phyloP scores from a whole-genome alignment of 306 rosid genomes.

The Cicer judaicum region DNA sequence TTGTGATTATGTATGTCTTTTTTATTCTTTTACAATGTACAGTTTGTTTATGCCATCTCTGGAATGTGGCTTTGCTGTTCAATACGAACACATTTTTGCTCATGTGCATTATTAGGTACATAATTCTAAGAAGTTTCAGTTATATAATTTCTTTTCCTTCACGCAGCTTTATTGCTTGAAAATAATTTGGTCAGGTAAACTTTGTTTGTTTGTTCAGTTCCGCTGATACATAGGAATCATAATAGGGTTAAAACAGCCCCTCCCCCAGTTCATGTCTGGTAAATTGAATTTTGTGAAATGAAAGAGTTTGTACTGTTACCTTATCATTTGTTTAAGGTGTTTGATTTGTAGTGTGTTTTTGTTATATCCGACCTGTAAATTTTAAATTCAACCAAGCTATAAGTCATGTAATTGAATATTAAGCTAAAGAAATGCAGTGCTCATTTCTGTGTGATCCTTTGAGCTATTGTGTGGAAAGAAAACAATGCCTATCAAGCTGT shows the following conservation, averaged over 20 bases:
- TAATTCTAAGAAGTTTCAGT: slow-evolving; percentile 19
- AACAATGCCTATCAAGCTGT: too few species aligned
- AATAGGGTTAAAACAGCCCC: slow-evolving; percentile 7
- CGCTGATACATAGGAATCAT: slow-evolving; percentile 21
- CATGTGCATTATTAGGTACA: slow-evolving; percentile 2
- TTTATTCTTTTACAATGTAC: slow-evolving; percentile 30
- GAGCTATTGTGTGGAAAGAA: too few species aligned
- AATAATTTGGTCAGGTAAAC: slow-evolving; percentile 2
- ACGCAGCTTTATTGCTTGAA: slow-evolving; percentile 12
- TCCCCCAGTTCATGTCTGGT: not conserved
- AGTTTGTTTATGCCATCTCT: slow-evolving; percentile 1
- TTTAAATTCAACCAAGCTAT: not conserved
- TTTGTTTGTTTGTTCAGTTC: slow-evolving; percentile 2
- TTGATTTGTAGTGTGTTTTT: slow-evolving; percentile 6
- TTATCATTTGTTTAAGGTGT: slow-evolving; percentile 21
- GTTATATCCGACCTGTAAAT: not conserved
- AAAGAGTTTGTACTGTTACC: not conserved
- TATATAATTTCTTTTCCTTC: not conserved
- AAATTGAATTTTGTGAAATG: not conserved
- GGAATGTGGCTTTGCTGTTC: slow-evolving; percentile 30
- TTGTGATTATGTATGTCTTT: slow-evolving; percentile 64
- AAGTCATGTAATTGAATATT: not conserved
- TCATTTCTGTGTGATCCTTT: too few species aligned
- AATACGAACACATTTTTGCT: slow-evolving; percentile 8
- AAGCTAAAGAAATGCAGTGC: not conserved